Conservation (phyloP, 2,329 filamentous ascomycete species). For the Kalmusia sp. region DNA sequence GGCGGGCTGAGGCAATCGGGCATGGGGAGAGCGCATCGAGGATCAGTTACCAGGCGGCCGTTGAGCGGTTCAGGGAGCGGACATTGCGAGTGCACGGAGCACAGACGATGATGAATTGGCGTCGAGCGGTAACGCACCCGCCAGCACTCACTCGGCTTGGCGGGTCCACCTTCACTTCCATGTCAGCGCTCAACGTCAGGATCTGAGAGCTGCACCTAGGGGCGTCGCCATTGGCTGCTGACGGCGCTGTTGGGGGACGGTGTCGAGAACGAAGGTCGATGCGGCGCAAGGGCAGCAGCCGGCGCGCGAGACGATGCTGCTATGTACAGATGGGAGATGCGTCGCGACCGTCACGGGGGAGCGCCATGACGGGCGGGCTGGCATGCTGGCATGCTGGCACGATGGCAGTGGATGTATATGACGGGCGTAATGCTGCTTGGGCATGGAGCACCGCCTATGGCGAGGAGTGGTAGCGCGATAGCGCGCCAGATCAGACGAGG, state of each 20-base stretch:
- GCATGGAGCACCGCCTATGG: too few species aligned
- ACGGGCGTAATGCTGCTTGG: background rate
- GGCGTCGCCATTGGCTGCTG: constrained; percentile 6
- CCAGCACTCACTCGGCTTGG: constrained; percentile 12
- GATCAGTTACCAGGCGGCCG: constrained; percentile 8
- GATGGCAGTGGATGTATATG: background rate
- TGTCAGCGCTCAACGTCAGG: constrained; percentile 15
- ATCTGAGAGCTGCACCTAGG: constrained; percentile 8
- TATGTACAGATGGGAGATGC: too few species aligned
- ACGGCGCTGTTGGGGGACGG: background rate
- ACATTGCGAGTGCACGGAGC: constrained; percentile 15
- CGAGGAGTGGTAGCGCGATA: too few species aligned
- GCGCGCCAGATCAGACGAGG: background rate
- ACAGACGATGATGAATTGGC: constrained; percentile 16
- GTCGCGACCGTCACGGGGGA: too few species aligned
- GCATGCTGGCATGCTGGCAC: background rate
- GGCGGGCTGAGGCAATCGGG: background rate
- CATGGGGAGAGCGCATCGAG: constrained; percentile 2
- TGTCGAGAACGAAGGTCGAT: background rate
- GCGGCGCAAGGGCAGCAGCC: background rate
- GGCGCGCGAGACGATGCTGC: too few species aligned
- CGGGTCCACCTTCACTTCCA: background rate
- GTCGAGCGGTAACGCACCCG: constrained; percentile 3
- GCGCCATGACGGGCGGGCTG: background rate
- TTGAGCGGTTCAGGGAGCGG: constrained; percentile 12